Base-by-base conservation (phyloP, 352 stramenopile genomes). In the Phytophthora europaea region DNA sequence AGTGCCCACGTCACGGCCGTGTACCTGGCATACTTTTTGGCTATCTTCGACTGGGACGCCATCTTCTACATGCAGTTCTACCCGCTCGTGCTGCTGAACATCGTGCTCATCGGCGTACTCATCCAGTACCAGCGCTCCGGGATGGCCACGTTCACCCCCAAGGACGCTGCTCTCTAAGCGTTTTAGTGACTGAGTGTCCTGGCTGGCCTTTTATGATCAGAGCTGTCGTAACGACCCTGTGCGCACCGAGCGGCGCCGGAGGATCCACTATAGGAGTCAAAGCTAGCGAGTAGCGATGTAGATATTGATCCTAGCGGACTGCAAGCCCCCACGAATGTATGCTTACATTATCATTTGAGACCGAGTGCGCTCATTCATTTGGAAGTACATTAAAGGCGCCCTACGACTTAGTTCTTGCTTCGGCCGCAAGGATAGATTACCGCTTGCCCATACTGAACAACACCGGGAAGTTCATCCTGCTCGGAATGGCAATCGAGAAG, bases 61-160 rank as follows among this genome's bases (percentile, higher is more conserved):
- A 80, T 95, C 36, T 91, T 78, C 61, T 94, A 92, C 75, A 81
- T 94, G 72, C 86, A 94, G 67, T 76, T 94, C 47, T 95, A 94
- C 70, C 89, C 92, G 66, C 73, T 82, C 10, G 75, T 92, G 10
- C 71, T 90, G 61, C 77, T 93, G 51, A 94, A 94, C 70, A 59
- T 83, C 20, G 72, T 94, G 47, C 61, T 93, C 52, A 52, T 84
- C 15, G 66, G 72, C 13, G 76, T 88, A 60, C 72, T 94, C 16
- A 73, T 87, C 53, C 54, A 88, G 43, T 94, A 93, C 61, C 82
- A 83, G 57, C 87, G 81, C 56, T 88, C 86, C 61, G 85, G 85
- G 31, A 94, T 94, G 88, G 79, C 67, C 36, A 82, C 73, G 15
- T 80, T 73, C 56, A 74, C 67, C 45, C 81, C 83, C 10, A 84